Evolutionary conservation across 2,329 filamentous ascomycete genomes (phyloP).

Genomic region (Samsoniella hepiali): DNA sequence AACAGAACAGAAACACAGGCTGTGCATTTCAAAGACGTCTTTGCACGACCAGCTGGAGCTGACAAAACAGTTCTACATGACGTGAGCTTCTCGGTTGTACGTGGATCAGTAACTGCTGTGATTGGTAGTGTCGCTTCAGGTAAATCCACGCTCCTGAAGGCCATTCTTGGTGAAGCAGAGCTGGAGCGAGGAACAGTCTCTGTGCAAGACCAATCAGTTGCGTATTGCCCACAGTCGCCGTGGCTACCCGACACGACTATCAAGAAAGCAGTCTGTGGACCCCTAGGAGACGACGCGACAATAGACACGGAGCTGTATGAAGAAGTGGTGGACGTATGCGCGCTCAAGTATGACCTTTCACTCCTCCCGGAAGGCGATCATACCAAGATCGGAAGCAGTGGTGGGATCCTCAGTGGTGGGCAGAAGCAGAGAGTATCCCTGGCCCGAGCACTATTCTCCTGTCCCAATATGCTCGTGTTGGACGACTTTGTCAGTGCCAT

Average conservation of each 20-base stretch:
- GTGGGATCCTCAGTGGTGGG: constrained; percentile 37
- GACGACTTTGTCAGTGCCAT: constrained; percentile 35
- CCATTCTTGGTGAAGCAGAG: constrained; percentile 29
- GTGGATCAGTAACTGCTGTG: constrained; percentile 24
- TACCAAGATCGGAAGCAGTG: constrained; percentile 34
- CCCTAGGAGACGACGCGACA: constrained; percentile 22
- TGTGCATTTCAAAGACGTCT: constrained; percentile 1
- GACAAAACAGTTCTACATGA: not conserved
- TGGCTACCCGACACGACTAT: constrained; percentile 32
- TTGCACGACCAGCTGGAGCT: constrained; percentile 1
- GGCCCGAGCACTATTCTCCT: constrained; percentile 31
- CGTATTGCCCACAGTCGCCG: constrained; percentile 21
- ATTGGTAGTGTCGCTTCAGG: constrained; percentile 36
- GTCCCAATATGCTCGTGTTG: constrained; percentile 25
- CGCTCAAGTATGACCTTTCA: constrained; percentile 26
- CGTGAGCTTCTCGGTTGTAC: not conserved
- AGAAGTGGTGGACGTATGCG: constrained; percentile 26
- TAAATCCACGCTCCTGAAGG: constrained; percentile 34
- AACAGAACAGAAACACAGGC: not conserved
- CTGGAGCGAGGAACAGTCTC: constrained; percentile 11
- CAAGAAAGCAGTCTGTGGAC: constrained; percentile 29
- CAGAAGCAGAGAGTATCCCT: constrained; percentile 34
- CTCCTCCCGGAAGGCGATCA: constrained; percentile 32
- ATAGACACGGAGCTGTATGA: constrained; percentile 31
- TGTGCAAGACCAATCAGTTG: not conserved